Evolutionary conservation across 441 rosid species (phyloP).

Genomic region (Populus hybrid): DNA sequence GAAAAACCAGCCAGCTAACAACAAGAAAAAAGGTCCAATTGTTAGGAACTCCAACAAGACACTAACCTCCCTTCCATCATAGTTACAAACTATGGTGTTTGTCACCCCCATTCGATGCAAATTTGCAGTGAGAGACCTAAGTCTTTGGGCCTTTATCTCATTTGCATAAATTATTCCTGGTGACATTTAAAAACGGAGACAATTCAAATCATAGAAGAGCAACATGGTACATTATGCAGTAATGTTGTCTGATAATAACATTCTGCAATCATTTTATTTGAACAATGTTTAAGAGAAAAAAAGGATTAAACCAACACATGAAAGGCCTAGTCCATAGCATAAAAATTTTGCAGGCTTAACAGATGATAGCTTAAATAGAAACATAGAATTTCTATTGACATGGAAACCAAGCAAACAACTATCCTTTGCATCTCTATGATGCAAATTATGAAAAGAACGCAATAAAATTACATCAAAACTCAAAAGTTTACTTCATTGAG

Average conservation of each 20-base stretch:
- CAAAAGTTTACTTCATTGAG: no score
- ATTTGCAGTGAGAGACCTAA: slow-evolving; percentile 89
- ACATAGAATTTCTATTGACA: not conserved
- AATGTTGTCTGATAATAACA: not conserved
- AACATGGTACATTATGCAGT: not conserved
- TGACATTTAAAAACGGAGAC: not conserved
- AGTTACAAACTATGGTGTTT: slow-evolving; percentile 86
- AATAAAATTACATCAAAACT: no score
- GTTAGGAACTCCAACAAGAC: slow-evolving; percentile 5
- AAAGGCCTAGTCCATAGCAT: not conserved
- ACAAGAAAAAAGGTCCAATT: not conserved
- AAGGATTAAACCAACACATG: not conserved
- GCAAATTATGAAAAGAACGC: not conserved
- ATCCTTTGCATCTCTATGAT: not conserved
- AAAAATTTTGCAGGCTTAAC: not conserved
- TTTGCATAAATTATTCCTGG: slow-evolving; percentile 92
- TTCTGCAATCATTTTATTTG: not conserved
- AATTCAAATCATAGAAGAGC: not conserved
- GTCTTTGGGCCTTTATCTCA: slow-evolving; percentile 82
- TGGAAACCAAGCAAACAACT: not conserved
- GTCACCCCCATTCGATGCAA: slow-evolving; percentile 98
- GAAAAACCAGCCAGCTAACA: not conserved
- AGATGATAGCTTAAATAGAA: not conserved
- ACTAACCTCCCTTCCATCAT: slow-evolving; percentile 95
- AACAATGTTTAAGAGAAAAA: not conserved